Evolutionary conservation across 345 rosid genomes (phyloP), one percentile per base, ranked within the genome.

Genomic region (Limnanthes douglasii): DNA sequence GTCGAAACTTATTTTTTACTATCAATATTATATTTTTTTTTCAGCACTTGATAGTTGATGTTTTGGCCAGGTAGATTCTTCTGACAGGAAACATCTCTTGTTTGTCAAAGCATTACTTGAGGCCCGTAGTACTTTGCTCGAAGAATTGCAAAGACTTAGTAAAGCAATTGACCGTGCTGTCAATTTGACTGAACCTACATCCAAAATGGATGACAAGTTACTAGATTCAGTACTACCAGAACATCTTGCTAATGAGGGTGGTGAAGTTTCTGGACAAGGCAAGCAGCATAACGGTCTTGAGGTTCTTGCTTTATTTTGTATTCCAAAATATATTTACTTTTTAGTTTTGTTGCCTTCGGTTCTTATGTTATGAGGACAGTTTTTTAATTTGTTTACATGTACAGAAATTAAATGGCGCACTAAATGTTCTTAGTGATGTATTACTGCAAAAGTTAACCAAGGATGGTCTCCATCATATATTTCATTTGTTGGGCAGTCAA

Each of bases 71-170:
- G 40, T 45, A 40, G 61, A 59, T 58, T 56, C 73, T 51, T 45
- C 42, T 21, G 66, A 65, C 54, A 42, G 45, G 50, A 70, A 67
- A 32, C 56, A 60, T 47, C 54, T 60, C 13, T 46, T 50, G 60
- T 57, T 68, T 53, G 69, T 77, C 35, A 84, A 75, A 69, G 66
- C 92, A 46, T 56, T 90, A 48, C 47, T 84, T 39, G 53, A 57
- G 54, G 66, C 94, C 37, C 78, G 84, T 10, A 73, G 66, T 40
- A 48, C 61, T 47, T 57, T 77, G 51, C 55, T 84, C 8, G 78
- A 53, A 53, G 86, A 75, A 51, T 59, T 90, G 54, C 59, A 59
- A 48, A 75, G 52, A 43, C 72, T 84, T 45, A 51, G 95, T 70
- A 54, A 59, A 48, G 77, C 64, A 21, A 59, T 75, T 54, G 65